Percentiles rank a stretch among this genome's conserved stretches.
phyloP scores from a whole-genome alignment of 257 asterid species.

The Sherardia arvensis region DNA sequence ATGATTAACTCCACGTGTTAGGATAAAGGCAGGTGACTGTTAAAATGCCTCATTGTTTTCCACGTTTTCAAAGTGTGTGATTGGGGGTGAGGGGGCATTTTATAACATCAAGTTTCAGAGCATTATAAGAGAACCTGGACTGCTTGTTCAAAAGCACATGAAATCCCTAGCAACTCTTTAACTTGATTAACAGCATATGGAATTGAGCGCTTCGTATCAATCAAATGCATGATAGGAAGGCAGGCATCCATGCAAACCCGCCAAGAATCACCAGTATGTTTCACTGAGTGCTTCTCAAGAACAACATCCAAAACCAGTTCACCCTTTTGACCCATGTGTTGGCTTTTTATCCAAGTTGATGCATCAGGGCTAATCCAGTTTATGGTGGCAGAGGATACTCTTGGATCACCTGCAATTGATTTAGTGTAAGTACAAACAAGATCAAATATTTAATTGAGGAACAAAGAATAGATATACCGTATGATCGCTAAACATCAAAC shows the following conservation, averaged over 20 bases:
- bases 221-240: constrained; percentile 67
- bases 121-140: constrained; percentile 62
- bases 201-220: constrained; percentile 65
- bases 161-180: constrained; percentile 85
- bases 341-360: constrained; percentile 69
- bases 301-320: constrained; percentile 74
- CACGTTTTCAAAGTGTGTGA: no score
- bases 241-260: constrained; percentile 84
- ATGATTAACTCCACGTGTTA: no score
- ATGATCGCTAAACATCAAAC: background rate
- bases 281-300: constrained; percentile 71
- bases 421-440: background rate
- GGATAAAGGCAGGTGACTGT: no score
- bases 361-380: constrained; percentile 70
- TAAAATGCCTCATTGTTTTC: no score
- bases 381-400: constrained; percentile 60
- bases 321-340: constrained; percentile 50
- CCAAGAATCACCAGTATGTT: constrained; percentile 90
- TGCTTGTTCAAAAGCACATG: constrained; percentile 98
- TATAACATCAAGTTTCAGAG: background rate
- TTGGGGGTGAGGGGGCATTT: background rate
- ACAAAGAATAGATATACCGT: background rate
- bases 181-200: constrained; percentile 90
- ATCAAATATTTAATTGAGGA: no score
- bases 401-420: constrained; percentile 68